Evolutionary conservation across 352 stramenopile genomes (phyloP).

Genomic region (Phytophthora megakarya): DNA sequence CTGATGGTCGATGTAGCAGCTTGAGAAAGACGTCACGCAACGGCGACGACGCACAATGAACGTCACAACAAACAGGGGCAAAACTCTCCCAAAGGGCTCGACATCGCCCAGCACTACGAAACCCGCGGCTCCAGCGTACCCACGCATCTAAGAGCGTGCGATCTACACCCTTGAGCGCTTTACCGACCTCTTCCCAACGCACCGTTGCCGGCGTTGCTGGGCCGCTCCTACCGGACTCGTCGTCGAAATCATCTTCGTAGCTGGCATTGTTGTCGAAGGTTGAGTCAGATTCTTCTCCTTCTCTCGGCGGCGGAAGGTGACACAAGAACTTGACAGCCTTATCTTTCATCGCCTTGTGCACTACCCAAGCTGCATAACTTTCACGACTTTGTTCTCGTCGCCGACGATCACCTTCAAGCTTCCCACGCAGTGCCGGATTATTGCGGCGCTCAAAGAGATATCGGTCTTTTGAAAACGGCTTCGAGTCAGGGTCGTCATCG

Average conservation of each 20-base stretch:
- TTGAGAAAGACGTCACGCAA: conserved; percentile 92
- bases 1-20: conserved; percentile 81
- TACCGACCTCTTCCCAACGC: conserved; percentile 82
- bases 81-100: conserved; percentile 90
- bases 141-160: conserved; percentile 79
- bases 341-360: conserved; percentile 79
- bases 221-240: conserved; percentile 26
- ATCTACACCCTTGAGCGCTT: conserved; percentile 90
- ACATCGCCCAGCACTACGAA: conserved; percentile 50
- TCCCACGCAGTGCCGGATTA: conserved; percentile 61
- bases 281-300: conserved; percentile 25
- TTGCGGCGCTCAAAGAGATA: conserved; percentile 77
- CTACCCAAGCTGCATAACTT: conserved; percentile 75
- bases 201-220: conserved; percentile 40
- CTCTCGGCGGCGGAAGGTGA: conserved; percentile 62
- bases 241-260: conserved; percentile 42
- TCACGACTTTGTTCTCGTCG: conserved; percentile 70
- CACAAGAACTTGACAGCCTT: conserved; percentile 76
- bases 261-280: conserved; percentile 30
- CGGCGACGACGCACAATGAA: conserved; percentile 86
- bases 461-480: conserved; percentile 69
- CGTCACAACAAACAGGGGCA: conserved; percentile 82
- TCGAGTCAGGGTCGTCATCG: conserved; percentile 33
- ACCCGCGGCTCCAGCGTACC: conserved; percentile 82
- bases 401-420: conserved; percentile 44